Conservation (phyloP, 2,329 filamentous ascomycete species). For the Alternaria ventricosa region DNA sequence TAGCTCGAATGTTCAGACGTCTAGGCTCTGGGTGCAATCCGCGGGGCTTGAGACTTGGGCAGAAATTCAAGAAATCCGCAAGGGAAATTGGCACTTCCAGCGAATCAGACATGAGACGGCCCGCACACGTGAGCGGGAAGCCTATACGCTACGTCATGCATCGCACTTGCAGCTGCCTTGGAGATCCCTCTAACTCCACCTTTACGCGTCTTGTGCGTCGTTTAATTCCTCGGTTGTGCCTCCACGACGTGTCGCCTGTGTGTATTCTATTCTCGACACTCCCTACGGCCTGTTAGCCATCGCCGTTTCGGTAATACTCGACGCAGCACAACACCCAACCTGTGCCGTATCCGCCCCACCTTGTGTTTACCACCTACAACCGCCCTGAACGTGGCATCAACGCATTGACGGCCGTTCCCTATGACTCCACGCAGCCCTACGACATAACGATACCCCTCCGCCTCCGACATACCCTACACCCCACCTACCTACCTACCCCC, state of each 20-base stretch:
- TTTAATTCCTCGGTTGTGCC: slow-evolving; percentile 22
- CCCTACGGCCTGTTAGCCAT: slow-evolving; percentile 19
- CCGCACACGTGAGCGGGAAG: slow-evolving; percentile 36
- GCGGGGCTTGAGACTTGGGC: slow-evolving; percentile 7
- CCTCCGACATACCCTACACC: slow-evolving; percentile 26
- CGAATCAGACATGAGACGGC: slow-evolving; percentile 30
- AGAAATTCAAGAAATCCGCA: slow-evolving; percentile 20
- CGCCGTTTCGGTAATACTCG: slow-evolving; percentile 20
- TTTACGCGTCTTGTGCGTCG: slow-evolving; percentile 30
- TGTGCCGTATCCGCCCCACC: slow-evolving; percentile 23
- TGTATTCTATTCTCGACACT: slow-evolving; percentile 30
- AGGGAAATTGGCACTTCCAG: slow-evolving; percentile 18
- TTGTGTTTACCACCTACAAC: slow-evolving; percentile 36
- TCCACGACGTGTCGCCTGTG: slow-evolving; percentile 20
- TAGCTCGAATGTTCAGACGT: neutral
- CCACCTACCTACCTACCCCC: slow-evolving; percentile 12
- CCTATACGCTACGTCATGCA: slow-evolving; percentile 46
- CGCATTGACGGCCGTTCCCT: slow-evolving; percentile 28
- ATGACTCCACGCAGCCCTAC: slow-evolving; percentile 43
- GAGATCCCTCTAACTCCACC: slow-evolving; percentile 34
- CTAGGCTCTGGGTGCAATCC: slow-evolving; percentile 1
- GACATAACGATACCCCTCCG: slow-evolving; percentile 35
- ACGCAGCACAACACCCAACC: slow-evolving; percentile 28
- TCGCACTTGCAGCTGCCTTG: slow-evolving; percentile 41
- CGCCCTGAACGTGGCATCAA: slow-evolving; percentile 22